Evolutionary conservation across 2,329 filamentous ascomycete species (phyloP).

Genomic region (Emmonsiellopsis sp.): DNA sequence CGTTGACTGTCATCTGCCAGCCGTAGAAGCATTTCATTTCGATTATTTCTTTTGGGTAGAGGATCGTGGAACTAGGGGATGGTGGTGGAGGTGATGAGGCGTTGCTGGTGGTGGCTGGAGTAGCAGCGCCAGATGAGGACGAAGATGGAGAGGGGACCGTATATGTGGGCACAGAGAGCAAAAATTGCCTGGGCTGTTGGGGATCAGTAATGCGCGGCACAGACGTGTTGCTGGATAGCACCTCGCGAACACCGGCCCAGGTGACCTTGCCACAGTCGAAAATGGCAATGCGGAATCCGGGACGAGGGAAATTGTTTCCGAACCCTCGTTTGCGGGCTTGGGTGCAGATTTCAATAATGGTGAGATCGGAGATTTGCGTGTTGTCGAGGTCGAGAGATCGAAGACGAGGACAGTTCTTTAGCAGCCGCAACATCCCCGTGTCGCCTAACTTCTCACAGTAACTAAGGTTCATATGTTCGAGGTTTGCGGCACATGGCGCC

Average conservation of each 20-base stretch:
- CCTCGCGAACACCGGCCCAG: conserved; percentile 82
- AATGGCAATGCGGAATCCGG: conserved; percentile 67
- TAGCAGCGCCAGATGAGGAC: conserved; percentile 1
- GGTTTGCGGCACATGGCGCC: conserved; percentile 59
- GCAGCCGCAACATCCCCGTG: conserved; percentile 68
- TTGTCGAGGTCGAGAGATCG: conserved; percentile 81
- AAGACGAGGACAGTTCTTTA: conserved; percentile 65
- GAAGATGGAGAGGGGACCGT: background rate
- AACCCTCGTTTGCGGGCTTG: conserved; percentile 61
- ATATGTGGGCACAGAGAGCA: background rate
- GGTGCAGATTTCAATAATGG: conserved; percentile 74
- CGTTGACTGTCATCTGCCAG: conserved; percentile 89
- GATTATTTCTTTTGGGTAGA: conserved; percentile 71
- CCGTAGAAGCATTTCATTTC: conserved; percentile 88
- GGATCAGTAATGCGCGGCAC: conserved; percentile 45
- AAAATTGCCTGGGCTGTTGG: conserved; percentile 17
- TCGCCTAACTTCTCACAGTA: conserved; percentile 85
- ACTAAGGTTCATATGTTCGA: conserved; percentile 78
- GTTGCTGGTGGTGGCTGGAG: conserved; percentile 9
- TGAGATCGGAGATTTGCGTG: conserved; percentile 78
- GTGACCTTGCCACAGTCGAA: conserved; percentile 91
- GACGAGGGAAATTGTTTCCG: conserved; percentile 39
- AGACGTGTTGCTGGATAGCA: conserved; percentile 76
- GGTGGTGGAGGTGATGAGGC: conserved; percentile 19
- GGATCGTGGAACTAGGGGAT: conserved; percentile 25